Evolutionary conservation across 2,329 filamentous ascomycete species (phyloP), one percentile per base, ranked within the genome.

Genomic region (Aureobasidium sp.): DNA sequence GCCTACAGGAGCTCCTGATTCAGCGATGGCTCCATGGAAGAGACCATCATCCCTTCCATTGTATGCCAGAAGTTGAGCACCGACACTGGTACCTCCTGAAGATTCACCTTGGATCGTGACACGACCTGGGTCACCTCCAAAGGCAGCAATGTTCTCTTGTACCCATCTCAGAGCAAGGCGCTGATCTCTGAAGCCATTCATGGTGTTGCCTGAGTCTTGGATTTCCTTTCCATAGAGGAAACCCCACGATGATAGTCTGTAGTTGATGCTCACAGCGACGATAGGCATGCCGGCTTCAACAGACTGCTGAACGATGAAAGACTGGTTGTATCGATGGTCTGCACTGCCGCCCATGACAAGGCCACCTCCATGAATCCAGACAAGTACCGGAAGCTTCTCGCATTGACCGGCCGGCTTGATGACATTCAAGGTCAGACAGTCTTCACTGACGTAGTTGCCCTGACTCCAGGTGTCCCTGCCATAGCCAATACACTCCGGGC

Each of bases 21-120:
- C 71, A 44, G 77, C 71, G 33, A 85, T 82, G 2, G 75, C 81
- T 19, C 71, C 77, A 5, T 79, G 75, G 69, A 85, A 86, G 0
- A 86, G 74, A 3, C 73, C 72, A 54, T 85, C 79, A 62, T 84
- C 75, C 45, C 78, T 70, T 0, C 83, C 82, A 39, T 78, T 79
- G 64, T 84, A 82, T 9, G 81, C 80, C 35, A 81, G 69, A 3
- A 82, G 73, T 54, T 84, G 82, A 48, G 74, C 73, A 6, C 78
- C 78, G 2, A 84, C 76, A 5, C 76, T 79, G 53, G 76, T 77
- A 50, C 73, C 80, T 14, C 68, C 68, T 19, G 66, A 63, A 19
- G 61, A 65, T 39, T 69, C 67, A 11, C 69, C 69, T 52, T 64
- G 62, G 22, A 71, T 68, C 0, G 69, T 71, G 19, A 71, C 69